These are phyloP conservation scores for Elsinoe ampelina DNA, from an alignment of 2,329 filamentous ascomycete genomes.

Conservation along the genomic window DNA sequence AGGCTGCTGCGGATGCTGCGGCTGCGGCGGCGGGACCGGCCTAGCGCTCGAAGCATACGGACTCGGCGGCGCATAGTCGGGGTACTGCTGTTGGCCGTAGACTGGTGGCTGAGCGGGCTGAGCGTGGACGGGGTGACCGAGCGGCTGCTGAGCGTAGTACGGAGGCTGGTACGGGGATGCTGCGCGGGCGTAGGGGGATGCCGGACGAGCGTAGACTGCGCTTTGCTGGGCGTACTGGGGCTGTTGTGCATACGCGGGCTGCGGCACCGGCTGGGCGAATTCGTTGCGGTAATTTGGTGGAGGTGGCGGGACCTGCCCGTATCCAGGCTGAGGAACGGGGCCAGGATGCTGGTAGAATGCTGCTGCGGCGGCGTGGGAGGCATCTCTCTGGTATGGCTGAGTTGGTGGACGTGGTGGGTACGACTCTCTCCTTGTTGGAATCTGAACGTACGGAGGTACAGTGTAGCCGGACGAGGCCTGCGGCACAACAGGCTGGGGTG, in stretches of 20 bases:
- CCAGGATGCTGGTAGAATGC: conserved; percentile 7
- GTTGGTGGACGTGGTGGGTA: conserved; percentile 17
- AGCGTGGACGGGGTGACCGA: conserved; percentile 14
- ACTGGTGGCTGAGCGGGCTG: not conserved
- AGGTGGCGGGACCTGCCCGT: conserved; percentile 15
- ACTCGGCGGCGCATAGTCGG: not conserved
- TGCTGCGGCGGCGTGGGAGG: too few relatives aligned
- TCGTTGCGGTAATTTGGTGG: conserved; percentile 16
- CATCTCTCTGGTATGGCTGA: conserved; percentile 18
- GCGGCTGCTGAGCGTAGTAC: conserved; percentile 14
- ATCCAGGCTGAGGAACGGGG: not conserved
- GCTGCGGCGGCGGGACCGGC: not conserved
- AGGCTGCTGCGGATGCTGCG: not conserved
- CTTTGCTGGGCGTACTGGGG: conserved; percentile 16
- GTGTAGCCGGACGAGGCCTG: not conserved
- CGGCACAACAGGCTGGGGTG: not conserved
- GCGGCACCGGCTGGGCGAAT: conserved; percentile 16
- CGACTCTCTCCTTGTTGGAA: conserved; percentile 17
- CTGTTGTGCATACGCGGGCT: conserved; percentile 15
- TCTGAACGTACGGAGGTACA: not conserved
- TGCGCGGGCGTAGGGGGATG: conserved; percentile 17
- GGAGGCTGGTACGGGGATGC: conserved; percentile 14
- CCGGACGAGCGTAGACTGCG: conserved; percentile 16
- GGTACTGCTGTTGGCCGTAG: not conserved
- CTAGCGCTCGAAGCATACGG: not conserved